These are phyloP conservation scores for Globisporangium cederbergense DNA, from an alignment of 352 stramenopile genomes.

Conservation along the genomic window DNA sequence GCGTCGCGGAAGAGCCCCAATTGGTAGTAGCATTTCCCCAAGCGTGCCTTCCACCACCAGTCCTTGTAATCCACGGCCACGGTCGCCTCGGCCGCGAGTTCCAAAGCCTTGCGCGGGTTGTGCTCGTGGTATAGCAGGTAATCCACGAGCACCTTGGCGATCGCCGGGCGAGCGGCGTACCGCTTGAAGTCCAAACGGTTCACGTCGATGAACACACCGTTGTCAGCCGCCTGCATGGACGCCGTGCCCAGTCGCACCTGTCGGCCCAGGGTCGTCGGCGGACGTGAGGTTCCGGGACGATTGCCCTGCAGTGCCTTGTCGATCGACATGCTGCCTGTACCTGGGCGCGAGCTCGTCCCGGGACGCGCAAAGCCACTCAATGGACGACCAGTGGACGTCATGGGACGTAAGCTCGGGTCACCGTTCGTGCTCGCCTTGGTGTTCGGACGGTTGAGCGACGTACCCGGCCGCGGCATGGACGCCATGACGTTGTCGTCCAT, in stretches of 20 bases:
- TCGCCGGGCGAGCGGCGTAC: constrained; percentile 77
- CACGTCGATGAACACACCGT: constrained; percentile 89
- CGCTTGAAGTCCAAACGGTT: constrained; percentile 88
- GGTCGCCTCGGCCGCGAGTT: constrained; percentile 89
- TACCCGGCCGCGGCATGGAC: constrained; percentile 82
- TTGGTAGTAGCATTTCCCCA: constrained; percentile 95
- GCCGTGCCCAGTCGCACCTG: constrained; percentile 90
- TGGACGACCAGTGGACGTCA: constrained; percentile 80
- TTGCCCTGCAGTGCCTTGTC: constrained; percentile 73
- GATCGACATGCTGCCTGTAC: constrained; percentile 68
- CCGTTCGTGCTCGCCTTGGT: constrained; percentile 35
- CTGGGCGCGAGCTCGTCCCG: constrained; percentile 65
- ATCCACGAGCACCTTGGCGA: constrained; percentile 89
- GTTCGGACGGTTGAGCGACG: constrained; percentile 86
- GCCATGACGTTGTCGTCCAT: constrained; percentile 92
- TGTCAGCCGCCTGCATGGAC: constrained; percentile 72
- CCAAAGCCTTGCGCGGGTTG: constrained; percentile 90
- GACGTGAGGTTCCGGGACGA: constrained; percentile 76
- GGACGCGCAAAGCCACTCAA: constrained; percentile 87
- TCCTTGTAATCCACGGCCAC: constrained; percentile 87
- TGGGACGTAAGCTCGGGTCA: constrained; percentile 76
- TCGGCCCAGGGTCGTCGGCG: constrained; percentile 86
- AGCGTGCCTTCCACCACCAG: constrained; percentile 94
- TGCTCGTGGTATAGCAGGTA: constrained; percentile 93
- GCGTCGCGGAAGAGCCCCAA: constrained; percentile 90